Conservation (phyloP, 1,284 basidiomycete genomes). For the Cystobasidiaceae sp. region DNA sequence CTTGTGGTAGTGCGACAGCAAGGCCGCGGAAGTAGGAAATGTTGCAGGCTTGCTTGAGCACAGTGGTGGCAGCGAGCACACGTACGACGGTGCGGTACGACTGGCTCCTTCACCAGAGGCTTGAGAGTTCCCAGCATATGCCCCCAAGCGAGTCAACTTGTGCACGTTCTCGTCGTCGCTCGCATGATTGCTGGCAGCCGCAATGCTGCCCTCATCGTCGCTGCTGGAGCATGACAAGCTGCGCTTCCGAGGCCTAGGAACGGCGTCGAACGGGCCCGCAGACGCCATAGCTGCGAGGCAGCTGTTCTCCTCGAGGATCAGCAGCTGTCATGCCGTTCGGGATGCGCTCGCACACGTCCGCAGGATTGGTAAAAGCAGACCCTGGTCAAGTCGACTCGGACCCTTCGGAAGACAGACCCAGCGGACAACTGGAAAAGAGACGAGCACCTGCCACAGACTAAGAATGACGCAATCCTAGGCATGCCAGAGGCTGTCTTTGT, state of each 20-base stretch:
- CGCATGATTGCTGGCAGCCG: not conserved
- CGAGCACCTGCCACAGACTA: too few relatives aligned
- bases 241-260: not conserved
- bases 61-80: slow-evolving; percentile 19
- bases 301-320: too few relatives aligned
- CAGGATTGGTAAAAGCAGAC: too few relatives aligned
- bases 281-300: too few relatives aligned
- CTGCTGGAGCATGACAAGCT: not conserved
- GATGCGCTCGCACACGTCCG: too few relatives aligned
- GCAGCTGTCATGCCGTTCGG: too few relatives aligned
- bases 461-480: not conserved
- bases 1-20: slow-evolving; percentile 72
- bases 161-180: not conserved
- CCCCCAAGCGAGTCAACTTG: not conserved
- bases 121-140: not conserved
- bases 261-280: too few relatives aligned
- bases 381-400: too few relatives aligned
- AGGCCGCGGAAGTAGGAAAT: slow-evolving; percentile 59
- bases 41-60: slow-evolving; percentile 51
- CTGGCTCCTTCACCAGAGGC: not conserved
- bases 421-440: too few relatives aligned
- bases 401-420: too few relatives aligned
- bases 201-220: not conserved
- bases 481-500: not conserved
- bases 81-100: not conserved